Evolutionary conservation across 2,329 filamentous ascomycete species (phyloP), one percentile per base, ranked within the genome.

Genomic region (Colletotrichum graminicola): DNA sequence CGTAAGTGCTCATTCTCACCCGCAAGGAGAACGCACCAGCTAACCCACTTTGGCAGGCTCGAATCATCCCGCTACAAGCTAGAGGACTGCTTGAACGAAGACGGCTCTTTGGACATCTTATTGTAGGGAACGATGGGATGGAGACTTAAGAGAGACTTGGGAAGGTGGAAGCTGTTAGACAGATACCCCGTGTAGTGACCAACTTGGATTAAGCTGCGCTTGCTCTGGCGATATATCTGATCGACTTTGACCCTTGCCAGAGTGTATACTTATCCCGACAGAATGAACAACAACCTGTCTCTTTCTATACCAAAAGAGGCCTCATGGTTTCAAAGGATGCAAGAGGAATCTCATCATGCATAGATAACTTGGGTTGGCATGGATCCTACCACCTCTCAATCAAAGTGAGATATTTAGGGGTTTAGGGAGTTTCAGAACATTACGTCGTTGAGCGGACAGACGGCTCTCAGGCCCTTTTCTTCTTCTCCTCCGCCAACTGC

Each of bases 401-500:
- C 18, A 34, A 34, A n/a, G 21, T 10, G 4, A 21, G 7, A 11
- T 34, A 2, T n/a, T n/a, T 34, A 41, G 14, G 14, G 29, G 18
- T 21, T 51, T 1, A 3, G n/a, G 11, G 6, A 62, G 8, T 12
- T 10, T 8, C 21, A 52, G 7, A 34, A 18, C 32, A 12, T 12
- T 36, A 32, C 1, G 2, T 11, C 32, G 12, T 21, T 16, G 34
- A 39, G 32, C n/a, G 36, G n/a, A 56, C 21, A 23, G 14, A 6
- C 49, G 16, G 18, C 18, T 14, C 26, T 63, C 36, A 68, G 12
- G 29, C 55, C 36, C 41, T 57, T 36, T 39, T 54, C 54, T 63
- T 54, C 65, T 76, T 77, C 73, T 80, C 80, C 54, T 76, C 76
- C 36, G 77, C 78, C 78, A 94, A 77, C 23, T 85, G 87, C 79